A percentile compares a stretch with the other conserved stretches of the same genome.
phyloP scores from a whole-genome alignment of 225 moss, liverwort and hornwort genomes.

The Pleurozium schreberi region DNA sequence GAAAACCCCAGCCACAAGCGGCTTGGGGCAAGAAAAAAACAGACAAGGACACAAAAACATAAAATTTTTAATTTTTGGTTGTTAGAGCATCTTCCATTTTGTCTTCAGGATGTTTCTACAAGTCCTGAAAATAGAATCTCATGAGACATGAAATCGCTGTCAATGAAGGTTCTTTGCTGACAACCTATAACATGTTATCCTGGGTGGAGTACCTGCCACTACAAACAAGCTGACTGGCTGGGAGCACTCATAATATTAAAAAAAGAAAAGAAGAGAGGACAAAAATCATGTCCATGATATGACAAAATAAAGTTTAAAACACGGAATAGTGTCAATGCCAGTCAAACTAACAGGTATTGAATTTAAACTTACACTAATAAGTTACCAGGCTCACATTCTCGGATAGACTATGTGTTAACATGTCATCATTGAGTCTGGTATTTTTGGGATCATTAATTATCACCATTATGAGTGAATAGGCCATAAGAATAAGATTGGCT shows the following conservation, averaged over 20 bases:
- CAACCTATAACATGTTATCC: not conserved
- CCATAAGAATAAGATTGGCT: not conserved
- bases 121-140: not conserved
- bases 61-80: not conserved
- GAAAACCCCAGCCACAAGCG: too few relatives aligned
- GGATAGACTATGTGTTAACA: not conserved
- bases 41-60: too few relatives aligned
- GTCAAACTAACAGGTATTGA: not conserved
- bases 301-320: too few relatives aligned
- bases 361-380: not conserved
- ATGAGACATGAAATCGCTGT: not conserved
- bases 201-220: not conserved
- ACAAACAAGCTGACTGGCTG: not conserved
- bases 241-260: not conserved
- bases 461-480: not conserved
- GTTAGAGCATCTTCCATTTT: not conserved
- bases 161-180: not conserved
- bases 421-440: not conserved
- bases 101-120: not conserved
- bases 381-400: not conserved
- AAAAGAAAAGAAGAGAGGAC: not conserved
- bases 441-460: not conserved
- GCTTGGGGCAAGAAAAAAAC: too few relatives aligned
- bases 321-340: not conserved
- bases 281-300: not conserved